Conservation (phyloP, 2,329 filamentous ascomycete species). For the Colletotrichum kahawae region DNA sequence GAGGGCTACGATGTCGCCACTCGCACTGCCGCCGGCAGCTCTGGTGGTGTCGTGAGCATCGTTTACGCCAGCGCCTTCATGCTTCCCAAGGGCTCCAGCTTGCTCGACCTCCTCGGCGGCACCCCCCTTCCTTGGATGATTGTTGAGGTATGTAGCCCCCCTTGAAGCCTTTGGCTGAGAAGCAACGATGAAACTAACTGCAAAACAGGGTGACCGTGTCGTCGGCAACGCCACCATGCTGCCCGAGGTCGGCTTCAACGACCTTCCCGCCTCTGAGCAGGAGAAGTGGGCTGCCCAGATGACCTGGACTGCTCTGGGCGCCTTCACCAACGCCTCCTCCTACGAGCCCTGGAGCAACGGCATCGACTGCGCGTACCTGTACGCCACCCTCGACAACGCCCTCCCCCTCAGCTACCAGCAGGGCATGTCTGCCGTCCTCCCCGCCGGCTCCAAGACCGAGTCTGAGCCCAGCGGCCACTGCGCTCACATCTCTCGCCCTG, state of each 20-base stretch:
- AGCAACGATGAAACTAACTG: neutral
- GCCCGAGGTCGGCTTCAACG: slow-evolving; percentile 20
- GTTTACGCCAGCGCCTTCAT: slow-evolving; percentile 41
- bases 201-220: slow-evolving; percentile 2
- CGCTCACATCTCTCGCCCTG: slow-evolving; percentile 12
- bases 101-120: slow-evolving; percentile 29
- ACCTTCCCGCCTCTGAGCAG: slow-evolving; percentile 11
- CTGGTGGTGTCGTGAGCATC: slow-evolving; percentile 42
- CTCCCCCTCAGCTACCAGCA: slow-evolving; percentile 26
- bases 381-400: slow-evolving; percentile 29
- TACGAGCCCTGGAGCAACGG: slow-evolving; percentile 33
- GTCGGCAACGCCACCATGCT: slow-evolving; percentile 14
- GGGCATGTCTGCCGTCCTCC: slow-evolving; percentile 25
- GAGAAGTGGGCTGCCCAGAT: slow-evolving; percentile 16
- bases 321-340: slow-evolving; percentile 14
- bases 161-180: fast-evolving
- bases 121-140: slow-evolving; percentile 31
- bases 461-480: slow-evolving; percentile 17
- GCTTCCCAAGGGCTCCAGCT: slow-evolving; percentile 29
- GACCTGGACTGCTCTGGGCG: slow-evolving; percentile 15
- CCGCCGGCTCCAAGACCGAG: slow-evolving; percentile 12
- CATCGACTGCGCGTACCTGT: slow-evolving; percentile 30
- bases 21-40: slow-evolving; percentile 32
- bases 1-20: slow-evolving; percentile 37
- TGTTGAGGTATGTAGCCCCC: slow-evolving; percentile 24